These are phyloP conservation scores for Hymenoscyphus fraxineus DNA, from an alignment of 2,329 filamentous ascomycete species.

Conservation along the genomic window DNA sequence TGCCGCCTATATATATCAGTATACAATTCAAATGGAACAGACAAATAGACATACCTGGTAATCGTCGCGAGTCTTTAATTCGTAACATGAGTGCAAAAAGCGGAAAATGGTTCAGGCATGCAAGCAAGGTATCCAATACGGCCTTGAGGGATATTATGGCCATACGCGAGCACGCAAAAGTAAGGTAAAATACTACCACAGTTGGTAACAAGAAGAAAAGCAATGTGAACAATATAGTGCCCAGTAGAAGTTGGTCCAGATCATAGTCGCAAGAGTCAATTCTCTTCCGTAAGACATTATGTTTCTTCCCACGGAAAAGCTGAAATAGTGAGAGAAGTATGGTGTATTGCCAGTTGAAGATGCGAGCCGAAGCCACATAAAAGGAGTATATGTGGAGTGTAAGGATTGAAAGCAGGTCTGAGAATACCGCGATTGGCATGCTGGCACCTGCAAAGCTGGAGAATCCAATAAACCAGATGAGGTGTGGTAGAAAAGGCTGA, in stretches of 20 bases:
- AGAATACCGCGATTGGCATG: slow-evolving; percentile 94
- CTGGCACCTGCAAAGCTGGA: slow-evolving; percentile 94
- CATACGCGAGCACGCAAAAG: slow-evolving; percentile 92
- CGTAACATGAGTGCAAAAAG: slow-evolving; percentile 95
- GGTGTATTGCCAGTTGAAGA: slow-evolving; percentile 97
- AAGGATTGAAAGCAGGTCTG: slow-evolving; percentile 83
- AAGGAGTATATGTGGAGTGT: slow-evolving; percentile 98
- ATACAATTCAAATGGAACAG: slow-evolving; percentile 5
- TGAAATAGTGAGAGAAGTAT: slow-evolving; percentile 98
- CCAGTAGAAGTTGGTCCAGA: slow-evolving; percentile 90
- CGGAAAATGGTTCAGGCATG: slow-evolving; percentile 95
- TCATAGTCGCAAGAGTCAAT: slow-evolving; percentile 99
- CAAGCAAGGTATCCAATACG: slow-evolving; percentile 82
- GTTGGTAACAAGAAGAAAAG: slow-evolving; percentile 94
- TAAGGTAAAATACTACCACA: slow-evolving; percentile 93
- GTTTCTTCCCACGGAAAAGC: slow-evolving; percentile 95
- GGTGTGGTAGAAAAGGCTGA: slow-evolving; percentile 73
- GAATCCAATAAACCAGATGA: slow-evolving; percentile 91
- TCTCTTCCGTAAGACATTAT: slow-evolving; percentile 92
- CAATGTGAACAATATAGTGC: slow-evolving; percentile 93
- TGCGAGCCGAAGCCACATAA: slow-evolving; percentile 92
- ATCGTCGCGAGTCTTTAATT: slow-evolving; percentile 83
- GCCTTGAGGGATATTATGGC: slow-evolving; percentile 92
- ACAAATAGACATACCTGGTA: slow-evolving; percentile 62
- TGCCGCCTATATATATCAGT: slow-evolving; percentile 55